Base-by-base conservation (phyloP, 2,329 filamentous ascomycete species). In the Neofusicoccum cordaticola region DNA sequence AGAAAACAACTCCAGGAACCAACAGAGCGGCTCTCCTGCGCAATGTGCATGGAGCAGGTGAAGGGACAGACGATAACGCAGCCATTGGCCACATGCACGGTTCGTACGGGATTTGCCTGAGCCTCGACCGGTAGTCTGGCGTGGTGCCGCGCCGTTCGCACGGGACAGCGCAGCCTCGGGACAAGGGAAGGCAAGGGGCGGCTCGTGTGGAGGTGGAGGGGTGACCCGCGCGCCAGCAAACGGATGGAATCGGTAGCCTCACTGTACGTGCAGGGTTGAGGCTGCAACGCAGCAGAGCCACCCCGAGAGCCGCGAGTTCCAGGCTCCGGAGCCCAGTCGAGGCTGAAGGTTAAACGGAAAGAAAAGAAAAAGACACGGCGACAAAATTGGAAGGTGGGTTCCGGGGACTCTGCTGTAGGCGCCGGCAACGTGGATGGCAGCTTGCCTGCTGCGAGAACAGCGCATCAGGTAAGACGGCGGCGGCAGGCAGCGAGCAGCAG, bases 381-480 rank as follows among this genome's bases (percentile, higher is more conserved):
- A 31, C 27, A 31, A 31, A 31, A 4, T 1, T 31, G 27, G 27
- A 31, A 31, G 27, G 27, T 7, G 27, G 7, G 27, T 31, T 31
- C 9, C 11, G 37, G 37, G 5, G 37, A 39, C 6, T 13, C 27
- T 31, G 13, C 9, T 39, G 37, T 1, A 8, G 8, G 37, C 37
- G 37, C 37, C 37, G 37, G 37, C 37, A 31, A 31, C 27, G 27
- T 37, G 50, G 37, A 37, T 42, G 52, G 19, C 13, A n/a, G 39
- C 39, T 31, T 57, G 17, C 53, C 44, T 44, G 27, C 56, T 60
- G 56, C 56, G 31, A 60, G 56, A 42, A 60, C 56, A 45, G 8
- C 56, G 17, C 56, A 60, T 60, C 41, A 47, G 56, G 56, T 60
- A 47, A 60, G 56, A 60, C 56, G 39, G 12, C 39, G 53, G 47